Evolutionary conservation across 2,329 filamentous ascomycete genomes (phyloP), one percentile per base, ranked within the genome.

Genomic region (Ilyonectria robusta): DNA sequence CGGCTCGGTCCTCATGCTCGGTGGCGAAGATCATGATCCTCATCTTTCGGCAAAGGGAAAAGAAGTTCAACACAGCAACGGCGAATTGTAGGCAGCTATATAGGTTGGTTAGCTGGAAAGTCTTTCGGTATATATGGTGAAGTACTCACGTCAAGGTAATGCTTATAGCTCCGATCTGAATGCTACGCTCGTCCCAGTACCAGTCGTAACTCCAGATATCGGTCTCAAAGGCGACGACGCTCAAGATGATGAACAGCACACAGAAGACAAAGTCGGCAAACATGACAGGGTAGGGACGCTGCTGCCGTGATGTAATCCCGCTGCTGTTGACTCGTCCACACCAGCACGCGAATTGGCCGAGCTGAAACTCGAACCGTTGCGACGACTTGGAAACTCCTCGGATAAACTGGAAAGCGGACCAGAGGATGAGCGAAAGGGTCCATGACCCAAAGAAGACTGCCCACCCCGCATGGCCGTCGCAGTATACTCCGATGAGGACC

Each of bases 311-410:
- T 46, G 51, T 9, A 42, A 66, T 2, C 23, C 26, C 10, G 37
- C 26, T 1, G 51, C 56, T 10, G 60, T 59, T 37, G 59, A 57
- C 47, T 29, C 62, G 68, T 7, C 70, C 74, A 19, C 66, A 66
- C 13, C 66, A 68, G 23, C 70, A 75, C 11, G 70, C 66, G 8
- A 74, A 73, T 46, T 55, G 65, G 6, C 72, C 74, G n/a, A 76
- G 50, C n/a, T 59, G 69, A 33, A 76, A 47, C 33, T 76, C 71
- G 51, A 76, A 71, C 35, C 69, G 69, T 56, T 66, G 50, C 23
- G 47, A 66, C n/a, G 47, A 66, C n/a, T 55, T 68, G 13, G 57
- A 40, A 10, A 4, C 7, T 6, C 17, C 17, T 4, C 64, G 58
- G 26, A 66, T 17, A 40, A 71, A 31, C 19, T 65, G 66, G 29